Base-by-base conservation (phyloP, 2,329 filamentous ascomycete genomes). In the Bertia moriformis region DNA sequence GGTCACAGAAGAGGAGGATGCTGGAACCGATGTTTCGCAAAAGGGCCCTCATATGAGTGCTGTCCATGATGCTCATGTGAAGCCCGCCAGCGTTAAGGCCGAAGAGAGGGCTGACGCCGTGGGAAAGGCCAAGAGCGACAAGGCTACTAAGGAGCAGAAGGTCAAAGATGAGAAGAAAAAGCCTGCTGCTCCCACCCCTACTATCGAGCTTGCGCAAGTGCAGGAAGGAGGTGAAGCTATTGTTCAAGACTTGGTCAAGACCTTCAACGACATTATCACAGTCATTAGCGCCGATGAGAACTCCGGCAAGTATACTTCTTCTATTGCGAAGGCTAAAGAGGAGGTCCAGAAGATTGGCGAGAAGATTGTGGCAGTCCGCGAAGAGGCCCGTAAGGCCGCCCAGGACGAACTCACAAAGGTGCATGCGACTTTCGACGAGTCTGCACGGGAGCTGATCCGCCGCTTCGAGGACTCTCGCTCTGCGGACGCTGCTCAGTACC, bases 211-310 rank as follows among this genome's bases (percentile, higher is more conserved):
- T 7, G 10, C 15, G 15, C 12, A 13, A 7, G 32, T 17, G 7
- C 12, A 18, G 12, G 32, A 35, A 18, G 32, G 32, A 7, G 32
- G 17, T 17, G 32, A 96, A 55, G 83, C 85, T 19, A 72, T 94
- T 24, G 83, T 96, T 17, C 87, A 95, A 60, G 86, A 96, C 51
- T 69, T 98, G 4, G 86, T 93, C 43, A 89, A 85, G 63, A 89
- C 94, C 63, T 71, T 98, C 50, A 98, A 98, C 62, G 86, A 93
- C 58, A 81, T 98, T 50, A 94, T 98, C 54, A 78, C 84, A 5
- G 85, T 93, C 37, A 79, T 95, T 56, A 94, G 95, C 58, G 83
- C 83, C 42, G 89, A 94, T 56, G 75, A 80, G 44, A 75, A 84
- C 41, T 74, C 80, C 45, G 71, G 71, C 48, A 86, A 82, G 58